Percentiles rank a stretch among this genome's conserved stretches.
phyloP scores from a whole-genome alignment of 2,329 filamentous ascomycete genomes.

The Penicillium sp. region DNA sequence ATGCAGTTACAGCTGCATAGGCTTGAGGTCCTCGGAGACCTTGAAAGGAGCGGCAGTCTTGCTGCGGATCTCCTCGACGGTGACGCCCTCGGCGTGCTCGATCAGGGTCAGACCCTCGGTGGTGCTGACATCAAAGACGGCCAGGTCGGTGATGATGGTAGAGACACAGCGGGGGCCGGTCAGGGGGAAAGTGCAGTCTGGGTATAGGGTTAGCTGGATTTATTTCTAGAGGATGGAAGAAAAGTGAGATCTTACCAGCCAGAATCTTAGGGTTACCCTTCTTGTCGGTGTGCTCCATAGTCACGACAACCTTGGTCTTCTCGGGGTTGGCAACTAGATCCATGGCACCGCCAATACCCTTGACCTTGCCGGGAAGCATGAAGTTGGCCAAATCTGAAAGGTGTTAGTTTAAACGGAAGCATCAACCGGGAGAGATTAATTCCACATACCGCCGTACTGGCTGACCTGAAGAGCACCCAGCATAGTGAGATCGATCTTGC shows the following conservation, averaged over 20 bases:
- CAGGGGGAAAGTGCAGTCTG: conserved; percentile 63
- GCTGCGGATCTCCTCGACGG: conserved; percentile 67
- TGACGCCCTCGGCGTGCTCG: conserved; percentile 70
- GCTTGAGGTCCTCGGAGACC: conserved; percentile 61
- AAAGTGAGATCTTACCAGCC: conserved; percentile 18
- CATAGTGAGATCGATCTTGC: conserved; percentile 81
- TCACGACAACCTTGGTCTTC: conserved; percentile 71
- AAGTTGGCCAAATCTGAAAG: conserved; percentile 76
- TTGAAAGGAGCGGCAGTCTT: conserved; percentile 72
- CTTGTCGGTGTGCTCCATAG: conserved; percentile 71
- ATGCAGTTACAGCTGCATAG: conserved; percentile 41
- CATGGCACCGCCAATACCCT: conserved; percentile 83
- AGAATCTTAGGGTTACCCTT: conserved; percentile 70
- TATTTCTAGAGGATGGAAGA: neutral
- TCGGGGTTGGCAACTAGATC: conserved; percentile 73
- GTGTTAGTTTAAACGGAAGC: conserved; percentile 6
- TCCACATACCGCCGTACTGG: conserved; percentile 58
- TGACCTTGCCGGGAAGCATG: conserved; percentile 84
- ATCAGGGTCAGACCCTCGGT: conserved; percentile 57
- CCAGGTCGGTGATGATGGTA: conserved; percentile 73
- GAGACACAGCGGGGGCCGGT: conserved; percentile 67
- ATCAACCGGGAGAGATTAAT: neutral
- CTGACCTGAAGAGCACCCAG: conserved; percentile 81
- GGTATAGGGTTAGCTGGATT: neutral
- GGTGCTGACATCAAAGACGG: conserved; percentile 73